Base-by-base conservation (phyloP, 345 rosid species). In the Xanthoceras sorbifolium region DNA sequence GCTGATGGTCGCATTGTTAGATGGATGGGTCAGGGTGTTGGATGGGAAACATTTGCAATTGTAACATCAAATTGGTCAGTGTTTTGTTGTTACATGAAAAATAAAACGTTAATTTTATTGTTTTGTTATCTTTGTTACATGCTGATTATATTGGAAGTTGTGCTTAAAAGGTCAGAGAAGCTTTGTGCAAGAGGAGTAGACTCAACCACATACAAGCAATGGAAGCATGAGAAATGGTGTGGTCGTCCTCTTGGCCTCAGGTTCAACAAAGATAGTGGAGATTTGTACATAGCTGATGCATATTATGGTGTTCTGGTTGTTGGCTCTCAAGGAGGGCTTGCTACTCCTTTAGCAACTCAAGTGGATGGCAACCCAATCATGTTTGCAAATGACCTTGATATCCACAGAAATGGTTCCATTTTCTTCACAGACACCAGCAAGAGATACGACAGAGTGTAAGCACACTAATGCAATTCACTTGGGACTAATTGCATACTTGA, bases 351-450 rank as follows among this genome's bases (percentile, higher is more conserved):
- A 72, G 91, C 95, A 34, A 92, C 92, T n/a, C 92, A 90, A 69
- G 94, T 82, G 5, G 85, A 73, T 26, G 97, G 92, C 9, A 81
- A 83, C 8, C 88, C 85, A 2, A 94, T 94, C 36, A 97, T 92
- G 69, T 96, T 96, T 80, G 99, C 99, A 10, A 96, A 94, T 74
- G 99, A 96, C 50, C 93, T 94, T 6, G 97, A 96, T 79, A 81
- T 94, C 63, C 97, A 92, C 82, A 78, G 67, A 7, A 96, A 92
- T 78, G 99, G 98, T 28, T 96, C 98, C 34, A 83, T 96, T 82
- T 94, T 92, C 86, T 96, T 96, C 84, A 96, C 98, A 0, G 98
- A 96, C 83, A 91, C 99, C 1, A 96, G 97, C 89, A 86, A 80
- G 78, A 89, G 97, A 93, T 90, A 94, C 74, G 90, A 92, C 57